phyloP scores from a whole-genome alignment of 495 filamentous ascomycete genomes.

The Xanthoparmelia taractica region DNA sequence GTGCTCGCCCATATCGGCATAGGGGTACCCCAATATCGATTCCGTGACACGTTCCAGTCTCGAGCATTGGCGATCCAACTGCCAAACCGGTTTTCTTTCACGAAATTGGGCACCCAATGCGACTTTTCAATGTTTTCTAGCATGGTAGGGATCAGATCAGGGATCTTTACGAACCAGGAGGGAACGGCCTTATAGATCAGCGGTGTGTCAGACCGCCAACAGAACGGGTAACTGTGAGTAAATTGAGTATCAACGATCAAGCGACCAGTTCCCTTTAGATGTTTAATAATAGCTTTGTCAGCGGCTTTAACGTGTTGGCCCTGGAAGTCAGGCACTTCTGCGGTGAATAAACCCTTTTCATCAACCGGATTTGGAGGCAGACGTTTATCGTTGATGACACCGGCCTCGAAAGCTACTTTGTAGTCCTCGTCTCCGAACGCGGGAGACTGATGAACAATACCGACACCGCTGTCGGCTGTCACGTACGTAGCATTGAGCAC shows the following conservation, averaged over 20 bases:
- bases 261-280: conserved; percentile 72
- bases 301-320: conserved; percentile 91
- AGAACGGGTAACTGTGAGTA: conserved; percentile 92
- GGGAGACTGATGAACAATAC: conserved; percentile 91
- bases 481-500: conserved; percentile 87
- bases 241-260: conserved; percentile 84
- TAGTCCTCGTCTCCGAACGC: conserved; percentile 98
- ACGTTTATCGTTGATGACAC: conserved; percentile 69
- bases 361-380: conserved; percentile 86
- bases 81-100: conserved; percentile 86
- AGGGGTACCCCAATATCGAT: conserved; percentile 96
- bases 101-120: conserved; percentile 88
- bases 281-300: conserved; percentile 89
- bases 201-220: conserved; percentile 90
- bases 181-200: conserved; percentile 92
- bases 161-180: conserved; percentile 90
- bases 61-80: conserved; percentile 86
- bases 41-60: conserved; percentile 95
- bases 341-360: conserved; percentile 71
- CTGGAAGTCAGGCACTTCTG: conserved; percentile 72
- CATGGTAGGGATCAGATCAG: conserved; percentile 80
- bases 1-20: conserved; percentile 89
- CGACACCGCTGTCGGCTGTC: conserved; percentile 85
- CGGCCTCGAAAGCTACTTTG: conserved; percentile 66
- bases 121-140: conserved; percentile 80